Percentiles rank a stretch among this genome's conserved stretches.
These are phyloP conservation scores for Chytriomyces sp. DNA, from an alignment of 192 early-diverging fungal genomes.

Conservation along the genomic window DNA sequence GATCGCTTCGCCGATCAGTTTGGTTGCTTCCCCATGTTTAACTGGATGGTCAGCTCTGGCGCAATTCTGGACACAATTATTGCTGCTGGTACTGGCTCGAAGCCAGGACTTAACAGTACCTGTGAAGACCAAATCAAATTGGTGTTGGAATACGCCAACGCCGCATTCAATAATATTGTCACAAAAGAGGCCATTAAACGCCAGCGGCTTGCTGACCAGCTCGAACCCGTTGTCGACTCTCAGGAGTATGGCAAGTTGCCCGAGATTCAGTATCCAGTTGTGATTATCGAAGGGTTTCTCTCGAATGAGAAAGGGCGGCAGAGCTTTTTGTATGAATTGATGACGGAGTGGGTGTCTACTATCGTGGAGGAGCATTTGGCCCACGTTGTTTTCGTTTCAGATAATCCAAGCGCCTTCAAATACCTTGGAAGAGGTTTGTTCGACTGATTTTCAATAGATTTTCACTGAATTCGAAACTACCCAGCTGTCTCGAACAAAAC, in stretches of 20 bases:
- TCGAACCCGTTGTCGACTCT: neutral
- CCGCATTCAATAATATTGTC: slow-evolving; percentile 71
- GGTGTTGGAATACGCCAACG: slow-evolving; percentile 81
- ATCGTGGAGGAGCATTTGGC: slow-evolving; percentile 84
- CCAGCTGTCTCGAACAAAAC: slow-evolving; percentile 63
- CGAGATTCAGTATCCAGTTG: slow-evolving; percentile 74
- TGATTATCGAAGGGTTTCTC: slow-evolving; percentile 89
- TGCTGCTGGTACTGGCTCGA: slow-evolving; percentile 87
- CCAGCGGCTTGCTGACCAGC: slow-evolving; percentile 21
- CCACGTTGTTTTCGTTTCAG: slow-evolving; percentile 89
- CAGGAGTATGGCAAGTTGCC: slow-evolving; percentile 20
- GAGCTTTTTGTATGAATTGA: slow-evolving; percentile 67
- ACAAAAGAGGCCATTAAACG: slow-evolving; percentile 42
- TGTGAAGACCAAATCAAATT: slow-evolving; percentile 81
- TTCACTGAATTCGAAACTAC: too few species aligned
- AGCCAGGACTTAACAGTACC: slow-evolving; percentile 81
- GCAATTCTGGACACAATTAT: slow-evolving; percentile 81
- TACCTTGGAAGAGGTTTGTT: slow-evolving; percentile 65
- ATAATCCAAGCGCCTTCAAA: slow-evolving; percentile 67
- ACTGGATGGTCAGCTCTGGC: slow-evolving; percentile 64
- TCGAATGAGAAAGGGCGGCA: slow-evolving; percentile 69
- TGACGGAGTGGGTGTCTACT: slow-evolving; percentile 81
- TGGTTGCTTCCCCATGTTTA: slow-evolving; percentile 91
- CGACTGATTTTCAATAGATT: too few species aligned
- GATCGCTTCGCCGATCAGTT: slow-evolving; percentile 80